These are phyloP conservation scores for Ochetophila trinervis DNA, from an alignment of 306 rosid genomes.

Conservation along the genomic window DNA sequence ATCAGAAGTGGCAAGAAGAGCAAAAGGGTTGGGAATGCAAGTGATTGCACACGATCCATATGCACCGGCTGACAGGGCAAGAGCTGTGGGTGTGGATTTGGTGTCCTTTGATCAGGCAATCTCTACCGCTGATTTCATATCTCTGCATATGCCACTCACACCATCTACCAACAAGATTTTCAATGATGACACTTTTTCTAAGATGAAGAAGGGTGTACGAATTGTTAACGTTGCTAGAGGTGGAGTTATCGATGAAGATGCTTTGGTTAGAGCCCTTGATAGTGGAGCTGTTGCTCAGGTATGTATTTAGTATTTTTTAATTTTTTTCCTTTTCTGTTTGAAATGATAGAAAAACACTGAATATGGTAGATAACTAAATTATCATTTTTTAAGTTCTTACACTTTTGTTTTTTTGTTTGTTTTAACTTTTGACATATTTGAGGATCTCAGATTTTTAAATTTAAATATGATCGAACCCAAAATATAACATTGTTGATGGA, in stretches of 20 bases:
- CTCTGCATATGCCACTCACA: conserved; percentile 92
- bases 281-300: conserved; percentile 88
- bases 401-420: no score
- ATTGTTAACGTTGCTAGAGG: conserved; percentile 84
- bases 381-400: no score
- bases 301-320: no score
- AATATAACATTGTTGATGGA: no score
- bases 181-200: conserved; percentile 59
- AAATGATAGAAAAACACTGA: no score
- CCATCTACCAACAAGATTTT: conserved; percentile 69
- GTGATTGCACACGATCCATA: conserved; percentile 94
- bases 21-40: conserved; percentile 85
- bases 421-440: no score
- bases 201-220: conserved; percentile 86
- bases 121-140: conserved; percentile 70
- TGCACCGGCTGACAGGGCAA: conserved; percentile 84
- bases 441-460: no score
- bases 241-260: conserved; percentile 92
- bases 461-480: no score
- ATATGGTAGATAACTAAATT: no score
- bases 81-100: conserved; percentile 82
- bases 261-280: conserved; percentile 74
- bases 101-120: conserved; percentile 81
- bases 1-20: conserved; percentile 86
- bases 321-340: no score